Conservation (phyloP, 176 grass and related monocot genomes). For the Zea mays region Zm-B73-REFERENCE-NAM-5.0 NC_050097.1:158087501-158088000, state of each 20-base stretch:
- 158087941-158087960: neutral
- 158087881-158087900: neutral
- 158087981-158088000: neutral
- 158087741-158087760: neutral
- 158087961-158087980: neutral
- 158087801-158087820: neutral
- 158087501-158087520: neutral
- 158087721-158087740: no score
- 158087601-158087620: neutral
- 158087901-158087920: neutral
- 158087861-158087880: neutral
- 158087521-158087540: neutral
- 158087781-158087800: neutral
- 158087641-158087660: neutral
- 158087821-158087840: neutral
- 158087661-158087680: neutral
- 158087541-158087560: neutral
- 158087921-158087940: neutral
- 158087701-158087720: neutral
- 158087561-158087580: neutral
- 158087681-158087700: neutral
- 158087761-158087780: neutral
- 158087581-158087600: neutral
- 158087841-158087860: neutral
- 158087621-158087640: neutral